phyloP scores from a whole-genome alignment of 345 rosid species.

The Brassica carinata region DNA sequence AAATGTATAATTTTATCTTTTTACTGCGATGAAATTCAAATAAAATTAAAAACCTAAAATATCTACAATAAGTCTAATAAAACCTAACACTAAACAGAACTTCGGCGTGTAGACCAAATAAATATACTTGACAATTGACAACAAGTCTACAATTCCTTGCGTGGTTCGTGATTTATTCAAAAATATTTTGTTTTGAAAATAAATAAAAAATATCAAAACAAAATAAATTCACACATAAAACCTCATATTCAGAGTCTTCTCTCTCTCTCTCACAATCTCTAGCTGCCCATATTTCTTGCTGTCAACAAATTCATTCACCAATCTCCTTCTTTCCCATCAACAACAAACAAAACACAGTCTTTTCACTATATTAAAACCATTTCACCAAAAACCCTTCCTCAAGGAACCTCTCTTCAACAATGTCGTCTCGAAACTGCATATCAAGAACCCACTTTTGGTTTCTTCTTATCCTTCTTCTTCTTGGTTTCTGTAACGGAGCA shows the following conservation, averaged over 20 bases:
- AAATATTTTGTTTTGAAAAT: neutral
- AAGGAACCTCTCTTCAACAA: conserved; percentile 25
- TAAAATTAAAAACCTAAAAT: neutral
- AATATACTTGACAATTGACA: conserved; percentile 28
- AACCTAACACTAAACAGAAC: conserved; percentile 21
- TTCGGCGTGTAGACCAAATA: conserved; percentile 37
- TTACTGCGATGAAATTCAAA: neutral
- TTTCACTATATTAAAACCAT: neutral
- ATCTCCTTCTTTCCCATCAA: conserved; percentile 24
- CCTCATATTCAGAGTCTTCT: conserved; percentile 11
- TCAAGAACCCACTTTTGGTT: conserved; percentile 17
- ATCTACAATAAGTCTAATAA: conserved; percentile 11
- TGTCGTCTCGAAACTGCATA: conserved; percentile 17
- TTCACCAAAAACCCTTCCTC: neutral
- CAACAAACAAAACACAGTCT: conserved; percentile 21
- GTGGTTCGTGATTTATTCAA: conserved; percentile 9
- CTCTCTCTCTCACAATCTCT: conserved; percentile 20
- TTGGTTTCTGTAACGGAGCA: conserved; percentile 32
- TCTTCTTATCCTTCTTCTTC: conserved; percentile 25
- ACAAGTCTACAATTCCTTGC: conserved; percentile 36
- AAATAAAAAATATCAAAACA: conserved; percentile 5
- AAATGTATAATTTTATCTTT: neutral
- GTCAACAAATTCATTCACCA: conserved; percentile 38
- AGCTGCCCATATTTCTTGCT: conserved; percentile 41
- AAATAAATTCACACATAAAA: conserved; percentile 19